Base-by-base conservation (phyloP, 306 rosid species). In the Begonia masoniana region DNA sequence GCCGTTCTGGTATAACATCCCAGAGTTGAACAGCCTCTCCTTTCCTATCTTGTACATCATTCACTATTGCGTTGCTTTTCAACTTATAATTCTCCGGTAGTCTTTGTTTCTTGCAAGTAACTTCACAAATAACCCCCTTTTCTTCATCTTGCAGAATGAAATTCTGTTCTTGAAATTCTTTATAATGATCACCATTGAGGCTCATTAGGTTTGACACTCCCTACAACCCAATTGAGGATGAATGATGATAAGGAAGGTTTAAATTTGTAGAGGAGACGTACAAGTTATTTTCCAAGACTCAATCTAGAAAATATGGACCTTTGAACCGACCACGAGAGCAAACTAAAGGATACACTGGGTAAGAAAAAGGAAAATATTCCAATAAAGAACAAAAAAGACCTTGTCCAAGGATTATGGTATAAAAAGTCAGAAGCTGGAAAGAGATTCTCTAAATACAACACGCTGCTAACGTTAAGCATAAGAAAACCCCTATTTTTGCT, bases 171-270 rank as follows among this genome's bases (percentile, higher is more conserved):
- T 13, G 62, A 51, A 67, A 68, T 68, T 68, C 83, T 50, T 68
- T 68, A 13, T 55, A 55, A 63, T 60, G 62, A 43, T 71, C 71
- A 1, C 75, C 75, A 71, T 75, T 68, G 52, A 71, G 64, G 65
- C 67, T 75, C 88, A 82, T 82, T 70, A 61, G 83, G 62, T 26
- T 43, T 8, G 52, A 50, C 69, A 53, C 66, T 76, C 75, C 73
- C 60, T 66, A 62, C 74, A 79, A 68, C 74, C 68, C 69, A 54
- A 77, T 54, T 12, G 41, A 26, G 13, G 59, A 55, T 53, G 21
- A 59, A 57, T 16, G 62, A 59, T 12, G 31, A 9, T 49, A 57
- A 62, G 23, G 62, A 61, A 62, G 60, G 46, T 58, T 76, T 67
- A 49, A 11, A 7, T 14, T 50, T 10, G 17, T 21, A 50, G 8